Base-by-base conservation (phyloP, 2,329 filamentous ascomycete genomes). In the Diaporthe longicolla region DNA sequence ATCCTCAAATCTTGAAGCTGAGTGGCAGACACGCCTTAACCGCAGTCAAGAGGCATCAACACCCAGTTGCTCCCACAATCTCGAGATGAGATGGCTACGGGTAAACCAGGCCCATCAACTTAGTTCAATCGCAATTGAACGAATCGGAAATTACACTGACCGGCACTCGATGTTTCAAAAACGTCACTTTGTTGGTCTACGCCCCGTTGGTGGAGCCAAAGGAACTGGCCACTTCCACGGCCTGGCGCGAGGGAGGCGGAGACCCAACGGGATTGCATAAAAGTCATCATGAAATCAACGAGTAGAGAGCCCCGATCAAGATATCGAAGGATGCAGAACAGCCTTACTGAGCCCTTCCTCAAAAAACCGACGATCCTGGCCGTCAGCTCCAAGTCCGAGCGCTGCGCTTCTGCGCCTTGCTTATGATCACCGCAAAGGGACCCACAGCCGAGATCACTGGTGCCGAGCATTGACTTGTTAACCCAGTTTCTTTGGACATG, bases 321-420 rank as follows among this genome's bases (percentile, higher is more conserved):
- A 2, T 21, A 17, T 35, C 19, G 19, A 50, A 43, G 61, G 61
- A 50, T 50, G 0, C 11, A 6, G 1, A 37, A 50, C 61, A 50
- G 61, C 61, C 61, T 65, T 13, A 29, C 45, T 26, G 29, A 52
- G 43, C 29, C 43, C 29, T 52, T 9, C 8, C 21, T 66, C 2
- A 0, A 24, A 48, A 5, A 29, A 48, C 6, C 26, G 43, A 10
- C n/a, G 48, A 13, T 54, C 13, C n/a, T n/a, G 5, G 10, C 3
- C 13, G 17, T 68, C 45, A 54, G 63, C 63, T 29, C 29, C 15
- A 13, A 37, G 32, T 68, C 32, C 48, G 48, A 54, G 63, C 32
- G 26, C 26, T 54, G 8, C 37, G 6, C 32, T n/a, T 40, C 63
- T 68, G 63, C 63, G 63, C 63, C 63, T 45, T 26, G 63, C 13